Evolutionary conservation across 768 basidiomycete genomes (phyloP), one percentile per base, ranked within the genome.

Genomic region (Udeniomyces megalosporus): DNA sequence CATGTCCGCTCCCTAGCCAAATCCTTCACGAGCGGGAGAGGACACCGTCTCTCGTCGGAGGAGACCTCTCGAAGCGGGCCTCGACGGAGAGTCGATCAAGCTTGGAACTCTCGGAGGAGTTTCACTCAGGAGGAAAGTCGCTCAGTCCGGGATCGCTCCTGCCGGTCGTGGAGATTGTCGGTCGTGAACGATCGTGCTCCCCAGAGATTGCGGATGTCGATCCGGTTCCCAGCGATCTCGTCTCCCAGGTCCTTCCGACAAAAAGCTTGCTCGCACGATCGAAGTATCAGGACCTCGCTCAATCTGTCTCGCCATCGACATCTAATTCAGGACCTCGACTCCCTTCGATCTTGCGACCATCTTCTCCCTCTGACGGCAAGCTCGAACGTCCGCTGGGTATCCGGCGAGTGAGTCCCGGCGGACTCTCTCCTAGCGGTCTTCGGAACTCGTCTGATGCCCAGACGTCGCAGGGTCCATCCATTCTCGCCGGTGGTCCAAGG

Each of bases 81-180:
- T 61, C 60, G 44, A 55, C 46, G 12, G 60, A 61, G 45, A 61
- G 60, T 46, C 55, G 42, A 8, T 57, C 55, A 20, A 57, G 55
- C 20, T 42, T 42, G 15, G 38, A 29, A 12, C 55, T 46, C 26
- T 28, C 26, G 44, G 55, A 57, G 0, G 55, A 38, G 46, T 7
- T 28, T 12, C 54, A 56, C 12, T 11, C 35, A 3, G 42, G 38
- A 22, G 55, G 55, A 8, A 42, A 42, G 17, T 42, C 38, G 38
- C 38, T 42, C 38, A 42, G 38, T 42, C 38, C 38, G 38, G 38
- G 38, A 42, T 8, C 38, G 2, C 20, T 57, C 42, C 17, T 57
- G 4, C 55, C 55, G 10, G 42, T 57, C 14, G 55, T 57, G 22
- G 55, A 57, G 55, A 46, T 57, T 20, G 24, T 57, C 1, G 42